Evolutionary conservation across 306 rosid genomes (phyloP).

Genomic region (Rosa lucieae): DNA sequence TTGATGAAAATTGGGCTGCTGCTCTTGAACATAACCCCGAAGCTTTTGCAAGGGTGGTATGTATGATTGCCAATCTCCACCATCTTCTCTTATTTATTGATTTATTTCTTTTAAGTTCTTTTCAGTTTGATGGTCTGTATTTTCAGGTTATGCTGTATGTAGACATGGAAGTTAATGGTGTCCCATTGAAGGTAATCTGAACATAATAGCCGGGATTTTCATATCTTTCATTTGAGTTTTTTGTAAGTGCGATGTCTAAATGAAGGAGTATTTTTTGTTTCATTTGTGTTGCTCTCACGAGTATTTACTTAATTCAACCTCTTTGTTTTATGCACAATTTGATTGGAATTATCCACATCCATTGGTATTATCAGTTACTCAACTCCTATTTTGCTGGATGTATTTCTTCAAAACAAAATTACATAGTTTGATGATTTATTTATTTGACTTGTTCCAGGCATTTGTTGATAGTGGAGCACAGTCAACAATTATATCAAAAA

Average conservation of each 20-base stretch:
- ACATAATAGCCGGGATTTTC: constrained; percentile 12
- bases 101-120: background rate
- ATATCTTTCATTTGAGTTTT: constrained; percentile 21
- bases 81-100: background rate
- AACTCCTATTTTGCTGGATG: background rate
- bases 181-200: constrained; percentile 77
- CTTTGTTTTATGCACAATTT: background rate
- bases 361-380: background rate
- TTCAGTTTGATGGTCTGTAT: constrained; percentile 12
- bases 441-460: constrained; percentile 56
- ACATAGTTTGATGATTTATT: background rate
- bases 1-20: constrained; percentile 99
- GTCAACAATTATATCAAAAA: constrained; percentile 95
- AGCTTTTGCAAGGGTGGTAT: constrained; percentile 97
- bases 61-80: constrained; percentile 31
- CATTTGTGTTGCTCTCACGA: constrained; percentile 4
- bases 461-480: constrained; percentile 99
- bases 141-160: constrained; percentile 93
- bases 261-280: constrained; percentile 13
- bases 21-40: constrained; percentile 95
- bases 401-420: background rate
- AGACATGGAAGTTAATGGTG: constrained; percentile 98
- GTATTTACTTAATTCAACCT: constrained; percentile 2
- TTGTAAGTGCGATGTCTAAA: constrained; percentile 11
- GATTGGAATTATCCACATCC: background rate